Conservation (phyloP, 305 asterid species). For the Withania somnifera region DNA sequence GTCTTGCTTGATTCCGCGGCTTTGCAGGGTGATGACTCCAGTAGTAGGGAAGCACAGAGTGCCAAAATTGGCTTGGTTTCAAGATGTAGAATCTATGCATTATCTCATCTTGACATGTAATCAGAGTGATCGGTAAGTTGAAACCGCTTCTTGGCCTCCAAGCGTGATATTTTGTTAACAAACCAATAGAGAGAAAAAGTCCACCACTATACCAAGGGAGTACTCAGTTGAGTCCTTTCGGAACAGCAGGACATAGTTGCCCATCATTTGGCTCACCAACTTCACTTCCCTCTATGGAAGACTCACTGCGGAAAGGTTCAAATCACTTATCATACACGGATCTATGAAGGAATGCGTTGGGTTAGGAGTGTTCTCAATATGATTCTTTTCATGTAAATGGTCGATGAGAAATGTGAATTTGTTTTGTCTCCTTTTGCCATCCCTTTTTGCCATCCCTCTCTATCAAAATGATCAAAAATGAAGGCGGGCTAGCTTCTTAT, state of each 20-base stretch:
- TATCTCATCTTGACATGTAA: neutral
- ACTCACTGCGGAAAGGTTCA: neutral
- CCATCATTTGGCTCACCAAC: neutral
- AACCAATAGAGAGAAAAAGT: neutral
- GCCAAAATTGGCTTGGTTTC: neutral
- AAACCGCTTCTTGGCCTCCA: neutral
- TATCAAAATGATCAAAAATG: neutral
- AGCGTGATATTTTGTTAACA: neutral
- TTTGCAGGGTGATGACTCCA: neutral
- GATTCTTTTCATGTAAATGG: neutral
- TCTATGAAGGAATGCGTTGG: neutral
- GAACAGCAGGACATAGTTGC: neutral
- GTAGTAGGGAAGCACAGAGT: neutral
- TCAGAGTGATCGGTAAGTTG: neutral
- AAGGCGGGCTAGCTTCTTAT: neutral
- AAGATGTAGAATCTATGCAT: neutral
- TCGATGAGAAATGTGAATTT: neutral
- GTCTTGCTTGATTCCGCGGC: neutral
- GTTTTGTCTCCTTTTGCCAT: neutral
- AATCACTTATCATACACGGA: neutral
- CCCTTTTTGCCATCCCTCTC: neutral
- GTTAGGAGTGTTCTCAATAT: neutral
- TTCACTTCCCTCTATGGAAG: neutral
- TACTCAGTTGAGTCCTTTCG: neutral
- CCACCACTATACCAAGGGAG: neutral